These are phyloP conservation scores for Geosmithia morbida DNA, from an alignment of 2,329 filamentous ascomycete genomes.

Conservation along the genomic window DNA sequence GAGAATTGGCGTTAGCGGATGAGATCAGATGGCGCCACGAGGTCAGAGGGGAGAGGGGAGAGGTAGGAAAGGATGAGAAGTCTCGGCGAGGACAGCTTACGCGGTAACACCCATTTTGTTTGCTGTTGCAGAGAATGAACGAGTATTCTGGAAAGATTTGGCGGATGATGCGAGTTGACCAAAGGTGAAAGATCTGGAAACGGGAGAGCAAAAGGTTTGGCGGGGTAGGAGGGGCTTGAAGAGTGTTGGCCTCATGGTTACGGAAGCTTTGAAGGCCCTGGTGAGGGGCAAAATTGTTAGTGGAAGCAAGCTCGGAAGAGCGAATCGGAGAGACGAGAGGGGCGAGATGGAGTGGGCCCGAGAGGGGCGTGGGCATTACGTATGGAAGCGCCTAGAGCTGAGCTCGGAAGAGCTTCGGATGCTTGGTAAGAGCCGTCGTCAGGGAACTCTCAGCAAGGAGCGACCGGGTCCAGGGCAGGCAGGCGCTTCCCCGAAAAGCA, in stretches of 20 bases:
- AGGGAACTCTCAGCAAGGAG: not conserved
- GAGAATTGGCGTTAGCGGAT: not conserved
- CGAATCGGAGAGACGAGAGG: not conserved
- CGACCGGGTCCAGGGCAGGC: too few relatives aligned
- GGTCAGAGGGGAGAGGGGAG: not conserved
- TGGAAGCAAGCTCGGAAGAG: constrained; percentile 2
- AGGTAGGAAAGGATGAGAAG: not conserved
- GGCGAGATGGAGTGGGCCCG: not conserved
- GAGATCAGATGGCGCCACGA: not conserved
- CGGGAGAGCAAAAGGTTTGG: constrained; percentile 24
- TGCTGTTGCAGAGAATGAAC: constrained; percentile 44
- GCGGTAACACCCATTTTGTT: constrained; percentile 60
- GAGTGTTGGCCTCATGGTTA: constrained; percentile 29
- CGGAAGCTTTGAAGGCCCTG: constrained; percentile 17
- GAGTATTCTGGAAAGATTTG: constrained; percentile 20
- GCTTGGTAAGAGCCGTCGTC: too few relatives aligned
- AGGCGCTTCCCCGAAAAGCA: not conserved
- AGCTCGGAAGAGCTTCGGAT: not conserved
- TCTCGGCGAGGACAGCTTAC: constrained; percentile 30
- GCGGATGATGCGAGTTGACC: constrained; percentile 25
- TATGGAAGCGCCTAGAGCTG: not conserved
- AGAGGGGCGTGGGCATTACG: not conserved
- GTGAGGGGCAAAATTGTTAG: constrained; percentile 24
- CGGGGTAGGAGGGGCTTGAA: constrained; percentile 31
- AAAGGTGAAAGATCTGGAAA: constrained; percentile 24